Percentiles rank a stretch among this genome's conserved stretches.
Evolutionary conservation across 257 asterid genomes (phyloP).

Genomic region (Vinca minor): DNA sequence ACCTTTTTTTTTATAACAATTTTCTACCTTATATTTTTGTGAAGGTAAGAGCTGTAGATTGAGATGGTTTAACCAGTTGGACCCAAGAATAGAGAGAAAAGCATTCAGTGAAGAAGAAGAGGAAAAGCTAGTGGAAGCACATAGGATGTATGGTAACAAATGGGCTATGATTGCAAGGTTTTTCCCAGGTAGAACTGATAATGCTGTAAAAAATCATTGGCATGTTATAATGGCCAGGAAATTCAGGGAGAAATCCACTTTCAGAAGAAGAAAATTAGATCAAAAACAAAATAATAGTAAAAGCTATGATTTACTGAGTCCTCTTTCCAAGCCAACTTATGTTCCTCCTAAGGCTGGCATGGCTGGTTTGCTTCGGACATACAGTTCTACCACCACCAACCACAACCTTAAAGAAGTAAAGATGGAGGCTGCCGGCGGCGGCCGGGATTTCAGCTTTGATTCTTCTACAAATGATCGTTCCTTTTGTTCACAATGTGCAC

Average conservation of each 20-base stretch:
- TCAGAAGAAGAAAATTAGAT: not conserved
- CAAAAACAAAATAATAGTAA: not conserved
- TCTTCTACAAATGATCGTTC: not conserved
- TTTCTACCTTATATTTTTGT: not conserved
- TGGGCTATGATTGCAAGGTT: no score
- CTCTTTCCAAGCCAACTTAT: not conserved
- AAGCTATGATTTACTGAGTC: not conserved
- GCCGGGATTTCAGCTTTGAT: not conserved
- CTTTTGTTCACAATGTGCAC: not conserved
- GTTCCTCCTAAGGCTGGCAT: not conserved
- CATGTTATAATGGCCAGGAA: slow-evolving; percentile 11
- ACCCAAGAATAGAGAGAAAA: slow-evolving; percentile 1
- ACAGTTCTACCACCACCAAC: not conserved
- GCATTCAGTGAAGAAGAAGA: slow-evolving; percentile 7
- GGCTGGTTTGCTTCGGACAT: not conserved
- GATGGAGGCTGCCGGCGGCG: not conserved
- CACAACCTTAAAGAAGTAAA: not conserved
- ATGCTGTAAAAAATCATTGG: slow-evolving; percentile 8
- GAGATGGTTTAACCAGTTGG: slow-evolving; percentile 8
- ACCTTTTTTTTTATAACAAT: not conserved
- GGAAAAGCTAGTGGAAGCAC: not conserved
- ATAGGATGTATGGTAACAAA: not conserved
- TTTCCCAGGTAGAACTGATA: slow-evolving; percentile 5
- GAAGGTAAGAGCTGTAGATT: slow-evolving; percentile 4
- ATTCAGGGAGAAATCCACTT: not conserved